These are phyloP conservation scores for Geotrichum macrosporum DNA, from an alignment of 1,139 yeast genomes.

Conservation along the genomic window DNA sequence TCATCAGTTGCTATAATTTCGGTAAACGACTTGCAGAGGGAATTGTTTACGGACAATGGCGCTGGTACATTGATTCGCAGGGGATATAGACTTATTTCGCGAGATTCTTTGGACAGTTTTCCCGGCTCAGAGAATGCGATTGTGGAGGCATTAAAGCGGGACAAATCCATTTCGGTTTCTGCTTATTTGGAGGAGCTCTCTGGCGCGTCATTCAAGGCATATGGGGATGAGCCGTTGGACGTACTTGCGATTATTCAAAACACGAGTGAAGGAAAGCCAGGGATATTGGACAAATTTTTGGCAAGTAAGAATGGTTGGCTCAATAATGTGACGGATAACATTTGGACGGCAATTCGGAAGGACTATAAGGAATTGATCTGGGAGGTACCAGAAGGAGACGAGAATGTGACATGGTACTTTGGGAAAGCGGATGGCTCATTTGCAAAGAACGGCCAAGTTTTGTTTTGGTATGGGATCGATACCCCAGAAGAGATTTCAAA, in stretches of 20 bases:
- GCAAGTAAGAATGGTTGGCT: constrained; percentile 94
- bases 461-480: constrained; percentile 91
- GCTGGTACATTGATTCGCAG: constrained; percentile 98
- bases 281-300: constrained; percentile 81
- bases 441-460: constrained; percentile 78
- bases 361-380: constrained; percentile 75
- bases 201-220: constrained; percentile 61
- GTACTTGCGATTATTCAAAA: constrained; percentile 80
- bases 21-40: constrained; percentile 92
- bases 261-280: constrained; percentile 51
- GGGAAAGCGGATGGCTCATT: constrained; percentile 91
- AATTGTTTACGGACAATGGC: constrained; percentile 95
- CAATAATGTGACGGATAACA: constrained; percentile 92
- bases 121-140: constrained; percentile 62
- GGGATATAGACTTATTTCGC: constrained; percentile 81
- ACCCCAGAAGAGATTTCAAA: constrained; percentile 59
- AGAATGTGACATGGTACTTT: constrained; percentile 89
- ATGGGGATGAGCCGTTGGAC: constrained; percentile 94
- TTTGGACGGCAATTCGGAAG: constrained; percentile 74
- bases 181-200: constrained; percentile 74
- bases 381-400: constrained; percentile 86
- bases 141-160: constrained; percentile 53
- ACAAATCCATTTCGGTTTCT: constrained; percentile 70
- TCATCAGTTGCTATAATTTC: constrained; percentile 97
- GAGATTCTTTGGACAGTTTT: constrained; percentile 62